Conservation (phyloP, 2,329 filamentous ascomycete species). For the Phialemonium atrogriseum region DNA sequence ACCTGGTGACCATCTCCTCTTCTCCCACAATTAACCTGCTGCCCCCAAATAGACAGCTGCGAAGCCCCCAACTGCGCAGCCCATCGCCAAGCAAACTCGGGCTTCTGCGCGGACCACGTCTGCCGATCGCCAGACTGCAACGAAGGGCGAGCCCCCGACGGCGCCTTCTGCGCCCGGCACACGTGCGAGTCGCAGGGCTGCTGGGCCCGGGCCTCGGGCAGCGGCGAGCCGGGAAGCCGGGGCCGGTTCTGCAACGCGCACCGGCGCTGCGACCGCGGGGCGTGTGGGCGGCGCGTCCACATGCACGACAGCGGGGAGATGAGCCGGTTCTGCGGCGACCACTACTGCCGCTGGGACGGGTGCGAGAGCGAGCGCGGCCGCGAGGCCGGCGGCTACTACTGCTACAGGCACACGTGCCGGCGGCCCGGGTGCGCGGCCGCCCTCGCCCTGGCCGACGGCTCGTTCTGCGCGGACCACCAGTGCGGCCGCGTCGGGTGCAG, state of each 20-base stretch:
- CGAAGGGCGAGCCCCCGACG: conserved; percentile 1
- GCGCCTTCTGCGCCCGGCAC: conserved; percentile 9
- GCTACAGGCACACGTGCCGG: not conserved
- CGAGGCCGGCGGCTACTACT: not conserved
- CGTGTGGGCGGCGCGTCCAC: conserved; percentile 8
- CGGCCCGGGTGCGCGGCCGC: not conserved
- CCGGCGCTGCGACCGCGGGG: conserved; percentile 6
- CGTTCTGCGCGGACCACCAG: conserved; percentile 1
- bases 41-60: conserved; percentile 12
- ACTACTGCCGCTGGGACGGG: conserved; percentile 7
- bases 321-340: conserved; percentile 8
- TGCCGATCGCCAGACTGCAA: conserved; percentile 9
- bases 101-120: conserved; percentile 9
- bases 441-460: not conserved
- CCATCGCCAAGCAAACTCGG: conserved; percentile 1
- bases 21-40: not conserved
- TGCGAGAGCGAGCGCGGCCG: conserved; percentile 3
- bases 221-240: conserved; percentile 3
- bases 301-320: conserved; percentile 5
- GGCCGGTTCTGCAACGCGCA: conserved; percentile 8
- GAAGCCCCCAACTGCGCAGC: conserved; percentile 8
- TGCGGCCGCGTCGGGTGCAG: not conserved
- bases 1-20: not conserved
- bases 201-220: conserved; percentile 6
- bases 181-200: conserved; percentile 10